phyloP scores from a whole-genome alignment of 2,329 filamentous ascomycete species.

The Penicillium sp. region DNA sequence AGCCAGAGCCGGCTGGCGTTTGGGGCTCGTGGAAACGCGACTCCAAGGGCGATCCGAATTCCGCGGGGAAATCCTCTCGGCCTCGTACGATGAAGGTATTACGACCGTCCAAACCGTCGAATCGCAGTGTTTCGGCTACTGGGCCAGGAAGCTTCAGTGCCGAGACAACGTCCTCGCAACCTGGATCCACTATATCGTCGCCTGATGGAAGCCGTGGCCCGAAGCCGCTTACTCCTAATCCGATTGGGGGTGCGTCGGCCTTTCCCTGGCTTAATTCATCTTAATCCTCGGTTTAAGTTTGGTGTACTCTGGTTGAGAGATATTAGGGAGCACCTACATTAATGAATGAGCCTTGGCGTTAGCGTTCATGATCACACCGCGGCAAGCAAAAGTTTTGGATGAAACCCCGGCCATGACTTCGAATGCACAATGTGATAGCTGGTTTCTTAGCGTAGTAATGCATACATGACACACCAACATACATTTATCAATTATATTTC shows the following conservation, averaged over 20 bases:
- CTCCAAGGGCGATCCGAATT: conserved; percentile 33
- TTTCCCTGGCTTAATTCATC: conserved; percentile 84
- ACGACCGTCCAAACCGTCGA: conserved; percentile 70
- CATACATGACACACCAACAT: conserved; percentile 5
- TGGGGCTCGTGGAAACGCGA: conserved; percentile 73
- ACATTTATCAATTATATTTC: neutral
- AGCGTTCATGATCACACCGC: conserved; percentile 5
- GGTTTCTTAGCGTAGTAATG: conserved; percentile 20
- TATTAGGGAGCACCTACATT: conserved; percentile 21
- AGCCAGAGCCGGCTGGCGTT: conserved; percentile 57
- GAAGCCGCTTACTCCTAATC: conserved; percentile 71
- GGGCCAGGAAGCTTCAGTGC: conserved; percentile 20
- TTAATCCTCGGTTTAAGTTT: conserved; percentile 24
- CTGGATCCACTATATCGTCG: conserved; percentile 27
- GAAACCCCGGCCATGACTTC: conserved; percentile 1
- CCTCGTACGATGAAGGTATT: conserved; percentile 83
- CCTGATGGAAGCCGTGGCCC: conserved; percentile 36
- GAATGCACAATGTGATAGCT: conserved; percentile 18
- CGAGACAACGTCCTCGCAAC: conserved; percentile 23
- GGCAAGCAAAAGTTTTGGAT: conserved; percentile 15
- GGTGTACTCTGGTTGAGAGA: conserved; percentile 32
- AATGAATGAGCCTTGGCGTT: neutral
- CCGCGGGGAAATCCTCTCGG: conserved; percentile 65
- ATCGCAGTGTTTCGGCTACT: conserved; percentile 40
- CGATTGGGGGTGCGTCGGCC: conserved; percentile 87